Conservation (phyloP, 2,329 filamentous ascomycete species). For the Saccharata proteae region DNA sequence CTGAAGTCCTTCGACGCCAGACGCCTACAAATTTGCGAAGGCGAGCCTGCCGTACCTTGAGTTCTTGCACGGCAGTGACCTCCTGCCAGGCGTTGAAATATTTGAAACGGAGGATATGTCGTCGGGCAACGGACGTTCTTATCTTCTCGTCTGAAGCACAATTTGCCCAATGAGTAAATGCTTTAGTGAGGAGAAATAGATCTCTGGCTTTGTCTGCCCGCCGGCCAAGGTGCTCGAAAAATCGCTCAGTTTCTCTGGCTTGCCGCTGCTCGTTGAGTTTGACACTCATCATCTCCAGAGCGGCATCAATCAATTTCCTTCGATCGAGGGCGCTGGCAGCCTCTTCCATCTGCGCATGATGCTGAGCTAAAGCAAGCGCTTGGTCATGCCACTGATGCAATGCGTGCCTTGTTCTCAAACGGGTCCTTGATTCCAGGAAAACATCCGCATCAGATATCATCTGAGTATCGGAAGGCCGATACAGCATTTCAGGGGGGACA, state of each 20-base stretch:
- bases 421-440: conserved; percentile 21
- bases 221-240: conserved; percentile 44
- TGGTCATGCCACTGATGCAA: conserved; percentile 31
- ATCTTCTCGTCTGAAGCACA: conserved; percentile 52
- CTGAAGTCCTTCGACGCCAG: conserved; percentile 37
- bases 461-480: conserved; percentile 38
- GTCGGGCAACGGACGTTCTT: conserved; percentile 54
- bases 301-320: conserved; percentile 6
- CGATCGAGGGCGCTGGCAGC: conserved; percentile 11
- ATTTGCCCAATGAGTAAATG: conserved; percentile 58
- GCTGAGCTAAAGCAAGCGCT: conserved; percentile 17
- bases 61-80: conserved; percentile 49
- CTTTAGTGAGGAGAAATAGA: conserved; percentile 51
- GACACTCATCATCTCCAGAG: conserved; percentile 7
- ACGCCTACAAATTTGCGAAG: conserved; percentile 40
- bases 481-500: conserved; percentile 23
- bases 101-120: conserved; percentile 56
- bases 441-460: conserved; percentile 39
- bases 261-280: conserved; percentile 1
- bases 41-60: conserved; percentile 40
- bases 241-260: conserved; percentile 15
- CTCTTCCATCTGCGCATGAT: conserved; percentile 16
- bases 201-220: conserved; percentile 53
- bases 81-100: conserved; percentile 60
- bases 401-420: conserved; percentile 25